Percentiles rank a stretch among this genome's conserved stretches.
Evolutionary conservation across 1,139 yeast genomes (phyloP).

Genomic region (Yamadazyma aaseri): DNA sequence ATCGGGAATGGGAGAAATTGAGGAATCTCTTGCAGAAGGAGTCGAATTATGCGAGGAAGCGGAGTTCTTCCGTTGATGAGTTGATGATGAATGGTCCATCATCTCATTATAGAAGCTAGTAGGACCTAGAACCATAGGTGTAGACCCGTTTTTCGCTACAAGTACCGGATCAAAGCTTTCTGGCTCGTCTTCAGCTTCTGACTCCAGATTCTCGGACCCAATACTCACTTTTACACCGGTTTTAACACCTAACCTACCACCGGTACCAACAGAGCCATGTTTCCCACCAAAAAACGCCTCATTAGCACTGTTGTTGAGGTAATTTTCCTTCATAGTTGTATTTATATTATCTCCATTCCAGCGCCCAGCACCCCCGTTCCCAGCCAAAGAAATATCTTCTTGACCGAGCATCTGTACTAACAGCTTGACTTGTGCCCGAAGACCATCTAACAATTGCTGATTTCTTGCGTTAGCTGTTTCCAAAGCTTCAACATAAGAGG

Average conservation of each 20-base stretch:
- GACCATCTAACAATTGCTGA: slow-evolving; percentile 4
- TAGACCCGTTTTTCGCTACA: slow-evolving; percentile 7
- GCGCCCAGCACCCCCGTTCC: too few relatives aligned
- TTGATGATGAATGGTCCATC: slow-evolving; percentile 2
- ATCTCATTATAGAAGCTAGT: slow-evolving; percentile 12
- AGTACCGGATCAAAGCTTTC: slow-evolving; percentile 8
- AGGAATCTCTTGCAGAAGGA: not conserved
- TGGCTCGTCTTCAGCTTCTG: not conserved
- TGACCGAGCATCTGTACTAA: too few relatives aligned
- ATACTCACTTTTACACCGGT: too few relatives aligned
- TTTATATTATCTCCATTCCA: too few relatives aligned
- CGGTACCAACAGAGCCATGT: too few relatives aligned
- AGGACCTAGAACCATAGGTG: slow-evolving; percentile 13
- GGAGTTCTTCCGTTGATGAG: not conserved
- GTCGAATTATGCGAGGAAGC: not conserved
- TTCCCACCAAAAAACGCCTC: too few relatives aligned
- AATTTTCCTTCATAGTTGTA: too few relatives aligned
- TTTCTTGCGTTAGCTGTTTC: slow-evolving; percentile 8
- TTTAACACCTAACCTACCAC: too few relatives aligned
- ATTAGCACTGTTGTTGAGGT: too few relatives aligned
- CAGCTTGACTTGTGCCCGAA: slow-evolving; percentile 3
- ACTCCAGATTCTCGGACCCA: too few relatives aligned
- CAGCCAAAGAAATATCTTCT: too few relatives aligned
- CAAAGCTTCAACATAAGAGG: slow-evolving; percentile 10
- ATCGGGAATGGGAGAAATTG: not conserved